A percentile compares a stretch with the other conserved stretches of the same genome.
phyloP scores from a whole-genome alignment of 805 yeast species.

The Zygotorulaspora chibaensis region DNA sequence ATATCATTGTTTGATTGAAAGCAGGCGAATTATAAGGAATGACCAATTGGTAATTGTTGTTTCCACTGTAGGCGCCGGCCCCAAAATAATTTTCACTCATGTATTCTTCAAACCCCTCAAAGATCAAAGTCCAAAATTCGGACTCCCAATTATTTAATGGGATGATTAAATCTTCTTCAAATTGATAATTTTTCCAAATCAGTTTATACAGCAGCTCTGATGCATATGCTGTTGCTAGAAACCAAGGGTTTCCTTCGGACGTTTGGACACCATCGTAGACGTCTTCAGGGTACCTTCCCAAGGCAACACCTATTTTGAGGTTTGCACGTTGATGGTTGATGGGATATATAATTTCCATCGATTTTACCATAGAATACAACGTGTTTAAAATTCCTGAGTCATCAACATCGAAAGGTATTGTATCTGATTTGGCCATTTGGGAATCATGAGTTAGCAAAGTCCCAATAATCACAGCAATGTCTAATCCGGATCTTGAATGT shows the following conservation, averaged over 20 bases:
- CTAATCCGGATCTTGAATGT: conserved; percentile 64
- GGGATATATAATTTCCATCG: conserved; percentile 74
- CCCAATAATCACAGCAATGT: conserved; percentile 61
- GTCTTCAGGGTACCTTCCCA: conserved; percentile 94
- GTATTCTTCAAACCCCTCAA: conserved; percentile 13
- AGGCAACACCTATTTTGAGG: conserved; percentile 49
- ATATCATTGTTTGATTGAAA: conserved; percentile 43
- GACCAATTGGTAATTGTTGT: conserved; percentile 15
- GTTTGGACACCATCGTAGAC: conserved; percentile 70
- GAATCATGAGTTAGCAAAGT: conserved; percentile 42
- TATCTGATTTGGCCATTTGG: conserved; percentile 34
- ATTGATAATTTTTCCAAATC: conserved; percentile 42
- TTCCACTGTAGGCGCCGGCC: background rate
- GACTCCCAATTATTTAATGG: conserved; percentile 21
- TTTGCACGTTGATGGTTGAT: conserved; percentile 54
- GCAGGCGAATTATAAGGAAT: conserved; percentile 37
- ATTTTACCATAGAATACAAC: conserved; percentile 53
- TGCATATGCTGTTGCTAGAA: conserved; percentile 68
- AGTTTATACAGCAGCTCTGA: conserved; percentile 58
- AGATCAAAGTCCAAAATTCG: conserved; percentile 28
- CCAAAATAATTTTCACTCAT: conserved; percentile 1
- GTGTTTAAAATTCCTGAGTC: conserved; percentile 60
- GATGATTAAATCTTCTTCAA: conserved; percentile 44
- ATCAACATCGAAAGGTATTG: conserved; percentile 54
- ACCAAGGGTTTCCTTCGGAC: conserved; percentile 92